Base-by-base conservation (phyloP, 208 protist genomes). In the Herpetomonas tarakana region DNA sequence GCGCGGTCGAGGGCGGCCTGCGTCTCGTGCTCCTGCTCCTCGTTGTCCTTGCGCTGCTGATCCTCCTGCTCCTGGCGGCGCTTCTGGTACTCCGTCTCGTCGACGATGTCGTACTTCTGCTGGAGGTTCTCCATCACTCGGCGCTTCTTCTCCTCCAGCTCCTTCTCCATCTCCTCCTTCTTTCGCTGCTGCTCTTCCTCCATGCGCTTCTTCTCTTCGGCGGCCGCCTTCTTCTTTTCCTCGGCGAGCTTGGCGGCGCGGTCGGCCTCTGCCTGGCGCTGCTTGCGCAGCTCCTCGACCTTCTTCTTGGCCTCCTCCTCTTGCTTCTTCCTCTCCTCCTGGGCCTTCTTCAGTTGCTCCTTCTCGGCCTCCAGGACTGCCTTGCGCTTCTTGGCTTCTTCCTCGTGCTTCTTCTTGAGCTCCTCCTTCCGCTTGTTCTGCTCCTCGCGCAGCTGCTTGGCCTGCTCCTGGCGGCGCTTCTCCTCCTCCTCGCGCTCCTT, bases 41-140 rank as follows among this genome's bases (percentile, higher is more conserved):
- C 68, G 61, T 56, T 68, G 28, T 75, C 68, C 60, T 78, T 64
- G 29, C 65, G 38, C 52, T 28, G 44, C 47, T 59, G 58, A 57
- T 74, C 62, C 71, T 73, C 55, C 1, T 54, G 45, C 31, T 78
- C 68, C 58, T 74, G 58, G 19, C 80, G 80, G 21, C 58, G 57
- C 60, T 62, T 54, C 45, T 69, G 38, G 65, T 81, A 77, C 22
- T 71, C 68, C n/a, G 62, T 68, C 24, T 81, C 65, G 31, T 84
- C 65, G 1, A 84, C 78, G 22, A 80, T 75, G 58, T 76, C 65
- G 65, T 84, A 80, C 57, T 86, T 76, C 65, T 79, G 69, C 66
- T 86, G 70, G 24, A 83, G 76, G 47, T 71, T 54, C 68, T 78
- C 65, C 44, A 80, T 52, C 31, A 82, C 78, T 22, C 52, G 49